Conservation (phyloP, 352 stramenopile species). For the Globisporangium radiosum region DNA sequence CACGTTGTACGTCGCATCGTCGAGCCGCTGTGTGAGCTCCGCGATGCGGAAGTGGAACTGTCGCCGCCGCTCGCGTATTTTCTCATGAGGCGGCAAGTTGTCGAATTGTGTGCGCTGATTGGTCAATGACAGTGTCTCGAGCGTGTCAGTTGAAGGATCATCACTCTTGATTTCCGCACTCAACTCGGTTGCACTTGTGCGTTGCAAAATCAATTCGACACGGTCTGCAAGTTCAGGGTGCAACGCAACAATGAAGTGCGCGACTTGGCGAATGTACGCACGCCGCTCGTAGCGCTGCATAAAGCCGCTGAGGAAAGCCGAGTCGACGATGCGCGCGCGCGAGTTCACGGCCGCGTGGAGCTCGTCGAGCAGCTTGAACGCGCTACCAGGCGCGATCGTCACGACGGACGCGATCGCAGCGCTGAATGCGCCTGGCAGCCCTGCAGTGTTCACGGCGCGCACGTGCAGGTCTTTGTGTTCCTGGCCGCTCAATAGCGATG, state of each 20-base stretch:
- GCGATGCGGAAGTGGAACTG: constrained; percentile 77
- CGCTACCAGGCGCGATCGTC: constrained; percentile 58
- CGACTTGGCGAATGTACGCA: constrained; percentile 65
- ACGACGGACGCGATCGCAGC: constrained; percentile 42
- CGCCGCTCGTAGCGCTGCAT: constrained; percentile 72
- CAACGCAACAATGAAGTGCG: constrained; percentile 47
- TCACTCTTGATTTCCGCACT: too few species aligned
- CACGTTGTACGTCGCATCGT: constrained; percentile 67
- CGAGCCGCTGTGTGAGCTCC: constrained; percentile 43
- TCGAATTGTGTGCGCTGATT: constrained; percentile 26
- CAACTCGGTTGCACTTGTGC: not conserved
- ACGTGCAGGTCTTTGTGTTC: constrained; percentile 63
- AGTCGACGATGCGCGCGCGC: constrained; percentile 57
- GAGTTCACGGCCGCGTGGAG: constrained; percentile 75
- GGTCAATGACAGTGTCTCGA: not conserved
- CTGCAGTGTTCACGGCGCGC: constrained; percentile 47
- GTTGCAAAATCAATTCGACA: constrained; percentile 41
- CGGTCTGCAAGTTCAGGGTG: constrained; percentile 44
- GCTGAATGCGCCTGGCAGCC: constrained; percentile 48
- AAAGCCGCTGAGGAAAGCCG: constrained; percentile 72
- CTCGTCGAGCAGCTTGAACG: constrained; percentile 68
- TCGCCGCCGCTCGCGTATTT: constrained; percentile 41
- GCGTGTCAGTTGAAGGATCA: constrained; percentile 1
- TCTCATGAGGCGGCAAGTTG: constrained; percentile 41
- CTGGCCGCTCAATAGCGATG: constrained; percentile 47